phyloP scores from a whole-genome alignment of 768 basidiomycete species.

The Scleroderma bovista region DNA sequence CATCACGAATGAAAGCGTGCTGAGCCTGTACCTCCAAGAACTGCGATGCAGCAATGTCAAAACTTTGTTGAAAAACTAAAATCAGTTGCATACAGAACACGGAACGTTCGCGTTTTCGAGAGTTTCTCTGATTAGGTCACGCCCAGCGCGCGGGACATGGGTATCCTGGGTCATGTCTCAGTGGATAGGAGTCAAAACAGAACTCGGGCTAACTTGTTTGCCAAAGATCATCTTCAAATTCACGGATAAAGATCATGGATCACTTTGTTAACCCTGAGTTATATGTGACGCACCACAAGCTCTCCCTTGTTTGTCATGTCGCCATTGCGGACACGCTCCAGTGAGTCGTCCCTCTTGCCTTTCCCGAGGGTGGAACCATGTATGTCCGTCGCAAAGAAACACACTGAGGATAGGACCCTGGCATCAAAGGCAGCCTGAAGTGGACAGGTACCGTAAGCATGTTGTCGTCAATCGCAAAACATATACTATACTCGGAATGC shows the following conservation, averaged over 20 bases:
- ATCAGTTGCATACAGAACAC: conserved; percentile 51
- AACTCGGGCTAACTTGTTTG: conserved; percentile 57
- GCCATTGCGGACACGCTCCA: conserved; percentile 66
- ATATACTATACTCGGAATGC: conserved; percentile 41
- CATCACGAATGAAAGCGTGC: conserved; percentile 94
- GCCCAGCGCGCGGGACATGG: conserved; percentile 82
- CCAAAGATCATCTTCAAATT: conserved; percentile 82
- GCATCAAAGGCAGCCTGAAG: conserved; percentile 83
- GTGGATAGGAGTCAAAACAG: background rate
- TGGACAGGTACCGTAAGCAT: conserved; percentile 2
- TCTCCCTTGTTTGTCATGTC: conserved; percentile 78
- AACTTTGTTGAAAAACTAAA: background rate
- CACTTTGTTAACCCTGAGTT: background rate
- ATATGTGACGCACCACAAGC: conserved; percentile 58
- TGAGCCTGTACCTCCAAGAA: conserved; percentile 96
- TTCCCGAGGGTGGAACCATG: conserved; percentile 84
- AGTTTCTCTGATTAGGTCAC: conserved; percentile 76
- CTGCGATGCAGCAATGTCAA: conserved; percentile 32
- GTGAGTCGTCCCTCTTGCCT: conserved; percentile 78
- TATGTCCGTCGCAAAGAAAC: conserved; percentile 95
- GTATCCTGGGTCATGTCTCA: conserved; percentile 57
- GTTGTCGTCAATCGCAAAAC: background rate
- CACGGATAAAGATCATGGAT: background rate
- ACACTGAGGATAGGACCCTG: conserved; percentile 77
- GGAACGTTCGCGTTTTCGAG: conserved; percentile 77